Percentiles rank a stretch among this genome's conserved stretches.
These are phyloP conservation scores for Penicillium argentinense DNA, from an alignment of 495 filamentous ascomycete genomes.

Conservation along the genomic window DNA sequence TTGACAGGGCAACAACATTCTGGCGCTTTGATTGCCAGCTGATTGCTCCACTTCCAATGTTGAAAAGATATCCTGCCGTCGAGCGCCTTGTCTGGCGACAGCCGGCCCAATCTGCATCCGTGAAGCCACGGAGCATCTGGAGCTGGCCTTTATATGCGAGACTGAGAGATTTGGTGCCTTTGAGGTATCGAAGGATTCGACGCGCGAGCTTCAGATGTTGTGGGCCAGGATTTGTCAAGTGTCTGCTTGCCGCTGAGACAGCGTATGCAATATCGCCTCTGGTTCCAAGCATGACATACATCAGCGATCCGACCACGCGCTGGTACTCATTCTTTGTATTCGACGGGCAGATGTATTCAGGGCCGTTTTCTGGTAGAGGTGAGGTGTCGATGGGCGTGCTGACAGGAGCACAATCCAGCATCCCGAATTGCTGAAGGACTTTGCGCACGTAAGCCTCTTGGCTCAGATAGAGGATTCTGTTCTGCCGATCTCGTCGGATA, in stretches of 20 bases:
- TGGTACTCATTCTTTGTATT: constrained; percentile 17
- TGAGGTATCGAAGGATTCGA: constrained; percentile 25
- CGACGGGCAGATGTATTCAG: constrained; percentile 4
- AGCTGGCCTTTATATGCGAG: constrained; percentile 20
- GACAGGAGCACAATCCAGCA: constrained; percentile 4
- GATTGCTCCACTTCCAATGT: constrained; percentile 33
- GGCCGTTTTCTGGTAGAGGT: constrained; percentile 7
- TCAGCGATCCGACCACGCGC: constrained; percentile 19
- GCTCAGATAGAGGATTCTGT: constrained; percentile 3
- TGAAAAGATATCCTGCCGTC: constrained; percentile 39
- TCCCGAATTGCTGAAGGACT: background rate
- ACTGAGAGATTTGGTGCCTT: constrained; percentile 15
- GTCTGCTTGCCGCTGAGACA: constrained; percentile 14
- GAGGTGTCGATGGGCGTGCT: constrained; percentile 11
- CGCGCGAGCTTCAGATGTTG: constrained; percentile 17
- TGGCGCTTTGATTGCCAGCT: constrained; percentile 40
- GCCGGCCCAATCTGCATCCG: constrained; percentile 26
- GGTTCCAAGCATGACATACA: constrained; percentile 23
- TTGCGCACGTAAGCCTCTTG: background rate
- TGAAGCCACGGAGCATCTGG: constrained; percentile 16
- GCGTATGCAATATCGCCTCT: constrained; percentile 23
- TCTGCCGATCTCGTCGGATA: constrained; percentile 23
- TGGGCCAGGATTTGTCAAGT: constrained; percentile 19
- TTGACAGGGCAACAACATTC: constrained; percentile 31
- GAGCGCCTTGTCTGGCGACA: constrained; percentile 23